These are phyloP conservation scores for Mycena amicta DNA, from an alignment of 768 basidiomycete genomes.

Conservation along the genomic window DNA sequence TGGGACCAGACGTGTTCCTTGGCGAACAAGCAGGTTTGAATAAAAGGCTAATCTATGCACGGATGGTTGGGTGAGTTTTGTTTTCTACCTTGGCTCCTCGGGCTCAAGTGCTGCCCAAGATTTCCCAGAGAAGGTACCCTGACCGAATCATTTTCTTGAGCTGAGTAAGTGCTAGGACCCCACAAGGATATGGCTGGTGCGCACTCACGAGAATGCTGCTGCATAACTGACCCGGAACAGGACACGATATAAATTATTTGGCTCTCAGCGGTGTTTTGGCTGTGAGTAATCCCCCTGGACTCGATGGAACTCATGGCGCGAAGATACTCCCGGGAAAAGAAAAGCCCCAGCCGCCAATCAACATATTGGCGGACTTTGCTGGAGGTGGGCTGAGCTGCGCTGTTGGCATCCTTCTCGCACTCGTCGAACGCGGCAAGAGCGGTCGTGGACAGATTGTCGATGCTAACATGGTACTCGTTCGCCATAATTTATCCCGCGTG, in stretches of 20 bases:
- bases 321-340: slow-evolving; percentile 73
- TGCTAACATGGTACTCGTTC: slow-evolving; percentile 68
- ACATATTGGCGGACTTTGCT: slow-evolving; percentile 81
- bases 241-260: slow-evolving; percentile 86
- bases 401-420: slow-evolving; percentile 71
- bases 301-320: not conserved
- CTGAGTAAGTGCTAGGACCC: slow-evolving; percentile 47
- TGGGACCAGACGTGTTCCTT: slow-evolving; percentile 77
- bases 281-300: slow-evolving; percentile 35
- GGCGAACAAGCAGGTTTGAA: slow-evolving; percentile 62
- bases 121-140: slow-evolving; percentile 60
- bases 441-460: slow-evolving; percentile 76
- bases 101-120: slow-evolving; percentile 23
- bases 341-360: slow-evolving; percentile 73
- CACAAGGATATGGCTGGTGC: slow-evolving; percentile 78
- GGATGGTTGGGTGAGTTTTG: slow-evolving; percentile 66
- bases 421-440: slow-evolving; percentile 65
- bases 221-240: slow-evolving; percentile 33
- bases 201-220: slow-evolving; percentile 16
- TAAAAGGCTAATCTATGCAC: slow-evolving; percentile 67
- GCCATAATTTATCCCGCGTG: not conserved
- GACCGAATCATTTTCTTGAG: slow-evolving; percentile 10
- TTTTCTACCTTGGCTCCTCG: slow-evolving; percentile 1
- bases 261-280: slow-evolving; percentile 77
- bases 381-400: slow-evolving; percentile 78